These are phyloP conservation scores for Chaetomium fimeti DNA, from an alignment of 495 filamentous ascomycete genomes.

Conservation along the genomic window DNA sequence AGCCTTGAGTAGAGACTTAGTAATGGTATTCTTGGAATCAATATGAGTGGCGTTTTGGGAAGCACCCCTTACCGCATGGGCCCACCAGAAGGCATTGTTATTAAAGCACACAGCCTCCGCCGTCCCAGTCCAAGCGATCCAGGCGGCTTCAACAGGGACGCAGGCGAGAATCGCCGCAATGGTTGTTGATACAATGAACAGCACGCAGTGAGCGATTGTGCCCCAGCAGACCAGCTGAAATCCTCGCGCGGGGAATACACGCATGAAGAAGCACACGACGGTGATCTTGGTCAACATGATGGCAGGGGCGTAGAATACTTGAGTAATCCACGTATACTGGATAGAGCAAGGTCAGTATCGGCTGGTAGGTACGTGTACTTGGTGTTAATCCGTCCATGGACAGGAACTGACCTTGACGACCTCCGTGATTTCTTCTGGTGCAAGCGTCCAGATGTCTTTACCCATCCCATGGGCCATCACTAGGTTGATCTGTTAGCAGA, in stretches of 20 bases:
- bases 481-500: not conserved
- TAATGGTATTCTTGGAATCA: not conserved
- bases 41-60: not conserved
- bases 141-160: not conserved
- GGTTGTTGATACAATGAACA: slow-evolving; percentile 5
- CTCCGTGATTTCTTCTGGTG: not conserved
- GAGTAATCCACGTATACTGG: slow-evolving; percentile 2
- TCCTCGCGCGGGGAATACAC: not conserved
- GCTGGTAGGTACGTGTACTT: too few species aligned
- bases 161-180: not conserved
- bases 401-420: not conserved
- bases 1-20: not conserved
- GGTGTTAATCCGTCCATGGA: too few species aligned
- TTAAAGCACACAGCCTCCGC: not conserved
- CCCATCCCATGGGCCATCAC: slow-evolving; percentile 9
- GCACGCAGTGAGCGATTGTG: not conserved
- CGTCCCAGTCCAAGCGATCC: not conserved
- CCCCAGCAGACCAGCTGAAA: not conserved
- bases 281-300: slow-evolving; percentile 3
- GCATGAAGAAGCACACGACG: slow-evolving; percentile 1
- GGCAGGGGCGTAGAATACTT: slow-evolving; percentile 1
- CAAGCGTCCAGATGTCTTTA: not conserved
- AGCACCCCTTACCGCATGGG: not conserved
- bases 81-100: slow-evolving; percentile 3
- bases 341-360: not conserved